phyloP scores from a whole-genome alignment of 192 early-diverging fungal genomes.

The Paraglomus occultum region DNA sequence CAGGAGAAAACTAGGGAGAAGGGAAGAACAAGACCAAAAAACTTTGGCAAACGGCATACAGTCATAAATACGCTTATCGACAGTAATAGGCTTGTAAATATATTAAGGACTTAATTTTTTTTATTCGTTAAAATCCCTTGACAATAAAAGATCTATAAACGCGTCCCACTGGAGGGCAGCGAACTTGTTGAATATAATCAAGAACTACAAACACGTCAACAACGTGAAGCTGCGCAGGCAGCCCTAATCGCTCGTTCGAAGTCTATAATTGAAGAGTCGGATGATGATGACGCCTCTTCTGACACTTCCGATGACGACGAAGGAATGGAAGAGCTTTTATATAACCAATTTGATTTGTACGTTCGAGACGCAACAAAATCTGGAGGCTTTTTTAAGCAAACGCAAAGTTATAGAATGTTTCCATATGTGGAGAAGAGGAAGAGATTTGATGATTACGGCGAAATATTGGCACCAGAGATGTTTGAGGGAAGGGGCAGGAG shows the following conservation, averaged over 20 bases:
- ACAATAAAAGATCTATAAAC: constrained; percentile 42
- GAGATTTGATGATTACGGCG: constrained; percentile 91
- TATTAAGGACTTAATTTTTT: background rate
- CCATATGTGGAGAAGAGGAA: constrained; percentile 80
- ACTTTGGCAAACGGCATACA: background rate
- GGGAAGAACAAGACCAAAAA: too few species aligned
- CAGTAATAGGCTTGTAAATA: background rate
- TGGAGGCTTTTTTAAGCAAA: constrained; percentile 74
- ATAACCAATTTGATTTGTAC: constrained; percentile 75
- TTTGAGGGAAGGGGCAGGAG: constrained; percentile 30
- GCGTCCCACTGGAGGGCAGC: constrained; percentile 80
- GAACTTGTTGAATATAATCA: constrained; percentile 74
- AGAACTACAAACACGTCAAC: constrained; percentile 58
- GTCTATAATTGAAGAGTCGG: constrained; percentile 80
- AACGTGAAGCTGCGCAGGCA: constrained; percentile 75
- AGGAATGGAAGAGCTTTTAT: constrained; percentile 43
- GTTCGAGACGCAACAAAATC: constrained; percentile 73
- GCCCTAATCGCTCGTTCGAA: constrained; percentile 58
- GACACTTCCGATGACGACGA: constrained; percentile 55
- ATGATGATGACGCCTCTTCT: constrained; percentile 50
- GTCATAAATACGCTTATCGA: background rate
- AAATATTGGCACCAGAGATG: constrained; percentile 68
- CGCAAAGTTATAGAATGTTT: constrained; percentile 83
- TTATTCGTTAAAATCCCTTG: background rate
- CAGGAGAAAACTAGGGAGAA: too few species aligned